A percentile compares a stretch with the other conserved stretches of the same genome.
Conservation (phyloP, 2,329 filamentous ascomycete species). For the Ophiostoma populinum region DNA sequence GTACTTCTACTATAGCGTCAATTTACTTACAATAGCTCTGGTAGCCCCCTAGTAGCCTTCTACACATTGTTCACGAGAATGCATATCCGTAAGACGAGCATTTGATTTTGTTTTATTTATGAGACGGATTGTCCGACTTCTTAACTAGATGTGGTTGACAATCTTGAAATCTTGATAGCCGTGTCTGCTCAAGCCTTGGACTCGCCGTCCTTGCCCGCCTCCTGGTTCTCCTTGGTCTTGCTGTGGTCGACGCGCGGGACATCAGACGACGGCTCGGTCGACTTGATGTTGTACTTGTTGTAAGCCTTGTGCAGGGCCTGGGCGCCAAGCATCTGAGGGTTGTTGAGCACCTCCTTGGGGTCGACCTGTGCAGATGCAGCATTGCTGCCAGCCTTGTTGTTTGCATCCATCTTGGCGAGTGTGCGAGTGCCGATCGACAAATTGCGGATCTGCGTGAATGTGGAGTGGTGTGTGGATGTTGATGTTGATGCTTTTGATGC, state of each 20-base stretch:
- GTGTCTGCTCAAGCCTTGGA: neutral
- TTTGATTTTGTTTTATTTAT: too few species aligned
- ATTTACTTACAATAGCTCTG: too few species aligned
- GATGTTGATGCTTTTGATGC: neutral
- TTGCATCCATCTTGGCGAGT: neutral
- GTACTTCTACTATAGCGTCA: too few species aligned
- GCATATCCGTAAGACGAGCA: too few species aligned
- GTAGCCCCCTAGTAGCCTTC: too few species aligned
- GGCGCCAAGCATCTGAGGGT: conserved; percentile 49
- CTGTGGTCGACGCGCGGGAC: neutral
- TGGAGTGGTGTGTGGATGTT: neutral
- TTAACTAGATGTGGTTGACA: neutral
- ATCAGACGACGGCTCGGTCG: neutral
- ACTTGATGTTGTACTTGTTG: conserved; percentile 6
- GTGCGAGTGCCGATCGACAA: neutral
- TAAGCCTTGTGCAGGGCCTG: conserved; percentile 5
- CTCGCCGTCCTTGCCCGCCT: neutral
- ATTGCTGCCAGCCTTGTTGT: neutral
- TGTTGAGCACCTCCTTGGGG: conserved; percentile 21
- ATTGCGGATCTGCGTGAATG: neutral
- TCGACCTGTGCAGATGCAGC: neutral
- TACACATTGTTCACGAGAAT: too few species aligned
- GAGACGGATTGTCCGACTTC: too few species aligned
- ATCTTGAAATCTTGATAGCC: too few species aligned
- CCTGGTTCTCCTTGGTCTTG: neutral